phyloP scores from a whole-genome alignment of 225 moss, liverwort and hornwort species.

The Pleurozium schreberi region DNA sequence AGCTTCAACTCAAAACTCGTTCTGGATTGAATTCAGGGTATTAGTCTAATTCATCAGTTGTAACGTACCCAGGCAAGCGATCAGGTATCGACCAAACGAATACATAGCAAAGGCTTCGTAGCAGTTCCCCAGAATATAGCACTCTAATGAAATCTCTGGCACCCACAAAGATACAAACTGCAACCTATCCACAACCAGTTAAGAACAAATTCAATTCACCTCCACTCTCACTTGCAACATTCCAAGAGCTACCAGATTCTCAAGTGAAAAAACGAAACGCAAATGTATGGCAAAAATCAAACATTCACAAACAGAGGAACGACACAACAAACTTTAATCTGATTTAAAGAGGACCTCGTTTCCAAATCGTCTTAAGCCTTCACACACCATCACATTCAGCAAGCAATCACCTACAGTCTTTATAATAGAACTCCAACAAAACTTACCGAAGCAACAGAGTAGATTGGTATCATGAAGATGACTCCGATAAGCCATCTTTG shows the following conservation, averaged over 20 bases:
- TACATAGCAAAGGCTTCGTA: conserved; percentile 96
- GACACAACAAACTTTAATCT: not conserved
- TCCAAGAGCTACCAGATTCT: not conserved
- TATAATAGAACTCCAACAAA: not conserved
- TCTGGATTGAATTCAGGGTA: not conserved
- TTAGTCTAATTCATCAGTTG: not conserved
- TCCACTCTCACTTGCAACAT: not conserved
- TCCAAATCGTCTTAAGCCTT: not conserved
- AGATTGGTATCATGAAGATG: conserved; percentile 87
- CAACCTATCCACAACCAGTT: conserved; percentile 37
- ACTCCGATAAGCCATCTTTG: conserved; percentile 86
- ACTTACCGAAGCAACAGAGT: conserved; percentile 71
- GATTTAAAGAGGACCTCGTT: not conserved
- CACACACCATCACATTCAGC: not conserved
- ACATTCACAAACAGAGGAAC: not conserved
- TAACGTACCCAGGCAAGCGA: conserved; percentile 76
- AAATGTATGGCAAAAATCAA: not conserved
- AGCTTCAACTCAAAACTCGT: not conserved
- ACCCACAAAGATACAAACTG: conserved; percentile 77
- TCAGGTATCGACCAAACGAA: conserved; percentile 78
- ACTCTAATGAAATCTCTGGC: conserved; percentile 53
- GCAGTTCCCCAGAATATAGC: conserved; percentile 78
- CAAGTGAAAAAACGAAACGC: too few relatives aligned
- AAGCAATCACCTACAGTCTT: not conserved
- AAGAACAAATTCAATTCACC: not conserved